Conservation (phyloP, 1,284 basidiomycete genomes). For the Salmacisia buchloeana region DNA sequence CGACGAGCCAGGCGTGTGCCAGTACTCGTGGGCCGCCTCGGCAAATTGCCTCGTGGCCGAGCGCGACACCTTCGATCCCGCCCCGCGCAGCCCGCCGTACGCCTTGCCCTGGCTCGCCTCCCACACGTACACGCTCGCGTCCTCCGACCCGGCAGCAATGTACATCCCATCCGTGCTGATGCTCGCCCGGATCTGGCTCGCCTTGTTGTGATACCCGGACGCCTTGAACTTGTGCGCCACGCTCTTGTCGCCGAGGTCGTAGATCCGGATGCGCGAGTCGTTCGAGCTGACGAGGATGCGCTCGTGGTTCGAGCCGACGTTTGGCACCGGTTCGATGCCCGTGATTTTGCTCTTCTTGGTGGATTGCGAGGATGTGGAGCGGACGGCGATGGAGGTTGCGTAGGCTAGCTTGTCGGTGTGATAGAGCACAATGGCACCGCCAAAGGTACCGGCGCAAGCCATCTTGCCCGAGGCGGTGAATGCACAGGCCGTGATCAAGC, state of each 20-base stretch:
- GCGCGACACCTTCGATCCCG: constrained; percentile 1
- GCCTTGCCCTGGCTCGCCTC: constrained; percentile 15
- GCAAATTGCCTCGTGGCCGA: constrained; percentile 5
- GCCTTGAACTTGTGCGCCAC: constrained; percentile 35
- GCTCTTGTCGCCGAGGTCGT: constrained; percentile 37
- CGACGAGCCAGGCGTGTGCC: constrained; percentile 24
- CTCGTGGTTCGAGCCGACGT: constrained; percentile 26
- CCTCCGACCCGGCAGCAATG: constrained; percentile 50
- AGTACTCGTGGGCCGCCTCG: constrained; percentile 17
- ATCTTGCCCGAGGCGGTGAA: constrained; percentile 47
- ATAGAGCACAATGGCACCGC: constrained; percentile 44
- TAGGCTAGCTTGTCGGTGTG: constrained; percentile 42
- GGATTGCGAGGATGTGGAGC: constrained; percentile 46
- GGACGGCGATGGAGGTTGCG: constrained; percentile 39
- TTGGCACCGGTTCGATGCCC: constrained; percentile 38
- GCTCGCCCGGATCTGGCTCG: constrained; percentile 48
- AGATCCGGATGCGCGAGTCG: constrained; percentile 51
- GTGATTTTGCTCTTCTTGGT: constrained; percentile 51
- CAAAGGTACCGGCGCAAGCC: constrained; percentile 49
- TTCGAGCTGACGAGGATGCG: constrained; percentile 51
- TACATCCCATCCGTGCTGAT: constrained; percentile 43
- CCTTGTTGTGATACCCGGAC: constrained; percentile 30
- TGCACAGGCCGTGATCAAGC: constrained; percentile 50
- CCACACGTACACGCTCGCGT: constrained; percentile 46
- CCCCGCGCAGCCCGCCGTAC: neutral